A percentile compares a stretch with the other conserved stretches of the same genome.
Conservation (phyloP, 1,284 basidiomycete species). For the Ganoderma sinense region DNA sequence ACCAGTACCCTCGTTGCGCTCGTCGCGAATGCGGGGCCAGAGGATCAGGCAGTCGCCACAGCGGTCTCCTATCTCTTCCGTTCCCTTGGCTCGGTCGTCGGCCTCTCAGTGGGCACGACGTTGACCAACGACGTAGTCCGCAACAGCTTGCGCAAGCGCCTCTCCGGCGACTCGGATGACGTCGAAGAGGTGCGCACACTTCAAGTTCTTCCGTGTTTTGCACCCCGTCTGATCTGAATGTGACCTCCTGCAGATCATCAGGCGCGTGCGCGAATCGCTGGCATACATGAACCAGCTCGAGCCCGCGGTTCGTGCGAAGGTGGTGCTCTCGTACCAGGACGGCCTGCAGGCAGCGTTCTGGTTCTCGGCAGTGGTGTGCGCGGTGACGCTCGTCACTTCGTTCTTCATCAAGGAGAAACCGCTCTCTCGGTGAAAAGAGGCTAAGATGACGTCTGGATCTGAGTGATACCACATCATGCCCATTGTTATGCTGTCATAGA, state of each 20-base stretch:
- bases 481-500: not conserved
- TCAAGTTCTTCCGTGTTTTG: not conserved
- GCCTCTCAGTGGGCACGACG: conserved; percentile 62
- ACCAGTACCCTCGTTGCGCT: conserved; percentile 66
- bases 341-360: conserved; percentile 57
- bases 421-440: conserved; percentile 32
- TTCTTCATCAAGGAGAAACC: conserved; percentile 61
- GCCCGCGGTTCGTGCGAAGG: conserved; percentile 49
- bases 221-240: not conserved
- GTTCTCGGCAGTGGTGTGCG: conserved; percentile 51
- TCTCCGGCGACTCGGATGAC: conserved; percentile 51
- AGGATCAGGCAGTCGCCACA: conserved; percentile 69
- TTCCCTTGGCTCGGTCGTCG: conserved; percentile 65
- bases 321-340: conserved; percentile 55
- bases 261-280: conserved; percentile 61
- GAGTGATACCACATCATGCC: not conserved
- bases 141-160: conserved; percentile 47
- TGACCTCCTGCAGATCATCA: conserved; percentile 52
- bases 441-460: too few relatives aligned
- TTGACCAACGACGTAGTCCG: conserved; percentile 60
- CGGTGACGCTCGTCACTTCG: conserved; percentile 49
- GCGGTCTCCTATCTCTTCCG: conserved; percentile 73
- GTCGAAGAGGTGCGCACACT: conserved; percentile 53
- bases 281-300: conserved; percentile 59
- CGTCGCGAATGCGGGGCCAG: conserved; percentile 66